Evolutionary conservation across 2,329 filamentous ascomycete genomes (phyloP), one percentile per base, ranked within the genome.

Genomic region (Exophiala spinifera): DNA sequence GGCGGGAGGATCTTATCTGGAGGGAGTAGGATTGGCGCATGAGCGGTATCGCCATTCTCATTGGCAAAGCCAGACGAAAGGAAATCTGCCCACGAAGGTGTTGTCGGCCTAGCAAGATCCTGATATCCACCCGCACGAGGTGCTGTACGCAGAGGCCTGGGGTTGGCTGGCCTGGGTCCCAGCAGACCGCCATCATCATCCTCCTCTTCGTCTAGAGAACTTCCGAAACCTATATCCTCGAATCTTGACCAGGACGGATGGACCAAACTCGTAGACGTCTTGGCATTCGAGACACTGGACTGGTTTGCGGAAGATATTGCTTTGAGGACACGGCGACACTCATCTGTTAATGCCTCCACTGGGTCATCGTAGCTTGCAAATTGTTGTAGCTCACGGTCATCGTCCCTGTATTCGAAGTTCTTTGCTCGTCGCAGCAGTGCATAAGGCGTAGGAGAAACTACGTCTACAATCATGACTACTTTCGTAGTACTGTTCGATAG

Each of bases 51-150:
- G n/a, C 79, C 80, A 56, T 86, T 85, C 56, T 85, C 81, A 62
- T 96, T 91, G 19, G 87, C 79, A 66, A 99, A 99, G 1, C 94
- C 94, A 39, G 91, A 90, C 1, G 91, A 96, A 54, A 99, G 79
- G 69, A 99, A 99, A 69, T 99, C 94, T 2, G 94, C 94, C 94
- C 94, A 99, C 0, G 94, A 97, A 1, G 94, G 94, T 1, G 94
- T 99, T 0, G 91, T 97, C 1, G 94, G 94, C 54, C 94, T 82
- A 33, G 82, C 90, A 43, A 87, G 72, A 54, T 86, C 83, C 40
- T 79, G 43, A 48, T 51, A 57, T 5, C 53, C 52, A 48, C 71
- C 67, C 15, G 69, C 69, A 19, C 50, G 48, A 39, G 45, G 40
- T 13, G 57, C 51, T 20, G 54, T 42, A 20, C 37, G 48, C 36